phyloP scores from a whole-genome alignment of 768 basidiomycete genomes.

The Roridomyces roridus region DNA sequence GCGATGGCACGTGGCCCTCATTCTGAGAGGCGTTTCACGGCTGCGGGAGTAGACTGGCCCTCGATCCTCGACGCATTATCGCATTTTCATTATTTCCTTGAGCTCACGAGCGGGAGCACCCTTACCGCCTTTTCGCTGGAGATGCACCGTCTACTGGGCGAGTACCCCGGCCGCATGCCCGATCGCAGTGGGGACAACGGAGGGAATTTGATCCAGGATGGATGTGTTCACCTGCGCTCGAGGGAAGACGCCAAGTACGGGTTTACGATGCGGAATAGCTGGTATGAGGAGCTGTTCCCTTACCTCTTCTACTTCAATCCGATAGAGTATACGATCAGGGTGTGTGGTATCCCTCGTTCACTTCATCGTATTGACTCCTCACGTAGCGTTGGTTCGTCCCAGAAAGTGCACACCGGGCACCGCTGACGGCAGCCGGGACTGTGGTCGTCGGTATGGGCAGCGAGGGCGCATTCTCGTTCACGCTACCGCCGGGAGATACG shows the following conservation, averaged over 20 bases:
- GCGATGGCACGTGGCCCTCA: background rate
- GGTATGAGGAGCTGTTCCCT: background rate
- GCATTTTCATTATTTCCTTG: conserved; percentile 6
- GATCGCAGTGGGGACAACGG: background rate
- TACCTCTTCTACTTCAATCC: conserved; percentile 10
- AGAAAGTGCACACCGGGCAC: too few relatives aligned
- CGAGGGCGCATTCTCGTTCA: too few relatives aligned
- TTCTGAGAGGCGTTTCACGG: background rate
- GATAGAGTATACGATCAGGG: background rate
- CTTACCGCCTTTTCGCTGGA: too few relatives aligned
- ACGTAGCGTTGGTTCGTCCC: too few relatives aligned
- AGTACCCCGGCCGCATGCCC: background rate
- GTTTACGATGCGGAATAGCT: conserved; percentile 4
- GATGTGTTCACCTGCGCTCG: background rate
- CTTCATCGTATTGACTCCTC: background rate
- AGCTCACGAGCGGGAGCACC: background rate
- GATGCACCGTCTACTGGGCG: background rate
- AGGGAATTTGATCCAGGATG: background rate
- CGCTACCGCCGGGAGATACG: too few relatives aligned
- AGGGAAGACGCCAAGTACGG: background rate
- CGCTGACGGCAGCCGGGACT: too few relatives aligned
- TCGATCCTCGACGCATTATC: background rate
- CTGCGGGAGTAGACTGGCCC: background rate
- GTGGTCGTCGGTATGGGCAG: too few relatives aligned
- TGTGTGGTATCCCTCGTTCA: background rate